These are phyloP conservation scores for Styphnolobium japonicum DNA, from an alignment of 306 rosid genomes.

Conservation along the genomic window DNA sequence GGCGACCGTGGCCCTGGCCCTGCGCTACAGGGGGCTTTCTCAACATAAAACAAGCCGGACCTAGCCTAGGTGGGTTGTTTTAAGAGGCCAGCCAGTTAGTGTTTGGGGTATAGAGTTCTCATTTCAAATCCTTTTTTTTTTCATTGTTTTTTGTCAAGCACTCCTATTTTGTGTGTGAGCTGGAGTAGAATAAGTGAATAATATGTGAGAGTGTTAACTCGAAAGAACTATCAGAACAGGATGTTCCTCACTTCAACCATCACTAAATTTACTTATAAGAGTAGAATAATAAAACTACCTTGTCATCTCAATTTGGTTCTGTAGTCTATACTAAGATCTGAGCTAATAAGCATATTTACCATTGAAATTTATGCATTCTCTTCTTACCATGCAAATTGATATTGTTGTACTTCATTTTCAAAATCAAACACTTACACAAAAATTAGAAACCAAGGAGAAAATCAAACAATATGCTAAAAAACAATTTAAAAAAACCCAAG, in stretches of 20 bases:
- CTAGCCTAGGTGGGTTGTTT: too few species aligned
- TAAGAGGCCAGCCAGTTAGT: too few species aligned
- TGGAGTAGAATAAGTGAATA: background rate
- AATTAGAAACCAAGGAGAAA: background rate
- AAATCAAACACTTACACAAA: constrained; percentile 69
- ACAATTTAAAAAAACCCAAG: background rate
- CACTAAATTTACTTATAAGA: background rate
- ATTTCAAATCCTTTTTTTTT: too few species aligned
- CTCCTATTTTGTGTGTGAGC: background rate
- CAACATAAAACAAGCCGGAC: too few species aligned
- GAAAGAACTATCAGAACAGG: too few species aligned
- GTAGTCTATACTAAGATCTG: background rate
- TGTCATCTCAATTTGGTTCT: background rate
- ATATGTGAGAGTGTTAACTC: background rate
- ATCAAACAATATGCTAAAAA: background rate
- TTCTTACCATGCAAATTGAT: constrained; percentile 63
- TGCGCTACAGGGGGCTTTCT: too few species aligned
- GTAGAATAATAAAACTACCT: background rate
- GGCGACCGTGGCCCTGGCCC: too few species aligned
- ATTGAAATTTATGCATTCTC: constrained; percentile 24
- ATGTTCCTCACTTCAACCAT: background rate
- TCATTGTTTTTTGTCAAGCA: too few species aligned
- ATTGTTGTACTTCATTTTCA: constrained; percentile 81
- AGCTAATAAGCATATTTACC: background rate
- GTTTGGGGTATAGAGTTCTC: background rate